Base-by-base conservation (phyloP, 495 filamentous ascomycete species). In the Daldinia grandis region DNA sequence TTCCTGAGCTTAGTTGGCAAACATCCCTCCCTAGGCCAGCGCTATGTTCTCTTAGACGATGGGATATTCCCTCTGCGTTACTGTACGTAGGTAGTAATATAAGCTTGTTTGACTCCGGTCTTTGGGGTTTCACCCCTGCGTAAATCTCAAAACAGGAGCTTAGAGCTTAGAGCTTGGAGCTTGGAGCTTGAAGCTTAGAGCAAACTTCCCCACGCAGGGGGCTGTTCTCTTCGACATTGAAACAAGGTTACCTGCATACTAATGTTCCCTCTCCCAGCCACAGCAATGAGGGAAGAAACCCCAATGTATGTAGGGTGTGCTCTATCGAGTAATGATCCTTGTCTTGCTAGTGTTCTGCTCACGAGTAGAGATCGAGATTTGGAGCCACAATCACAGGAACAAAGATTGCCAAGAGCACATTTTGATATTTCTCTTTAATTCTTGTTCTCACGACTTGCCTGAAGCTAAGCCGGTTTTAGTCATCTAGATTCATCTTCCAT, bases 231-330 rank as follows among this genome's bases (percentile, higher is more conserved):
- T 68, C 56, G 65, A 64, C 70, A 65, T 65, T 30, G 47, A 73
- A 73, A 73, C 70, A 73, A 68, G 70, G 70, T 73, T 68, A 62
- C 70, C 44, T 62, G 70, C 70, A 73, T 73, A 15, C 40, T 53
- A 27, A 30, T 58, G 65, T 68, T 68, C 68, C 64, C 53, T 61
- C 47, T 62, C 44, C 54, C 64, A 47, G 62, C 57, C 62, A 40
- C 27, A 62, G 40, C 51, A 40, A 60, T 61, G 57, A 27, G 27
- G 10, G 40, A 31, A 62, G 33, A 62, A 38, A 28, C 14, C 25
- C 31, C 19, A 6, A 67, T 28, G 15, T 68, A 37, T 49, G 56
- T 37, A 62, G 28, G 38, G 56, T 37, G 58, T 35, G 17, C 49
- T 35, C 21, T 50, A 37, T 14, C 12, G 5, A 37, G 25, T 51